phyloP scores from a whole-genome alignment of 148 eudicot species.

The Chenopodium formosanum region DNA sequence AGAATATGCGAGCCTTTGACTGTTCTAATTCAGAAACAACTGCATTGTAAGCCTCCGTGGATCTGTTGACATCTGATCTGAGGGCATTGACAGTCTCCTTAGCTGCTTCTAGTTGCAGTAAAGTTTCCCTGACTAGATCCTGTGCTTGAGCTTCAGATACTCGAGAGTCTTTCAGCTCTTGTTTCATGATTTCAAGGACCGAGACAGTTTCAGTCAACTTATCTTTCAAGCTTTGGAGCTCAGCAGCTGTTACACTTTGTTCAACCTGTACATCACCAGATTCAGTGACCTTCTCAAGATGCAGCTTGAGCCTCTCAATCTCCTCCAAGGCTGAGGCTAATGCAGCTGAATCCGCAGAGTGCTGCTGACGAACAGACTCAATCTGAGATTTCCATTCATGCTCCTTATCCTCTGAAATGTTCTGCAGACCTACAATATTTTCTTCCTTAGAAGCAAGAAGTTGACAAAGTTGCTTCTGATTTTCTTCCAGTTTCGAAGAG shows the following conservation, averaged over 20 bases:
- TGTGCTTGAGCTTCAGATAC: slow-evolving; percentile 68
- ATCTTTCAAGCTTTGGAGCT: slow-evolving; percentile 50
- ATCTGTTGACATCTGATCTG: slow-evolving; percentile 40
- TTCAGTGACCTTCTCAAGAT: slow-evolving; percentile 46
- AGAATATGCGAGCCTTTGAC: slow-evolving; percentile 49
- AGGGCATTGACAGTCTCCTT: slow-evolving; percentile 60
- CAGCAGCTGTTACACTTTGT: slow-evolving; percentile 37
- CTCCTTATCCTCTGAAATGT: slow-evolving; percentile 38
- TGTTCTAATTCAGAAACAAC: slow-evolving; percentile 51
- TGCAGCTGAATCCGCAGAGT: slow-evolving; percentile 39
- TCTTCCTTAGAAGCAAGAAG: slow-evolving; percentile 40
- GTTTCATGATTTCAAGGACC: slow-evolving; percentile 58
- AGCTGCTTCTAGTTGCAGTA: slow-evolving; percentile 68
- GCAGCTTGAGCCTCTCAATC: slow-evolving; percentile 51
- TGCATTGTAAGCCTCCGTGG: slow-evolving; percentile 42
- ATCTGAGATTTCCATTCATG: slow-evolving; percentile 41
- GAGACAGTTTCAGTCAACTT: slow-evolving; percentile 50
- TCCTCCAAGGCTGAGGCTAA: slow-evolving; percentile 56
- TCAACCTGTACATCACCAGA: slow-evolving; percentile 41
- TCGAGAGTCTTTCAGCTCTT: slow-evolving; percentile 49
- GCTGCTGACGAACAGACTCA: slow-evolving; percentile 36
- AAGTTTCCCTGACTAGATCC: slow-evolving; percentile 47
- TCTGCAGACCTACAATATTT: slow-evolving; percentile 28
- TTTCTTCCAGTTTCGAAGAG: slow-evolving; percentile 58
- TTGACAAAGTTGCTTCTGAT: slow-evolving; percentile 50